These are phyloP conservation scores for Crucihimalaya himalaica DNA, from an alignment of 345 rosid genomes.

Conservation along the genomic window DNA sequence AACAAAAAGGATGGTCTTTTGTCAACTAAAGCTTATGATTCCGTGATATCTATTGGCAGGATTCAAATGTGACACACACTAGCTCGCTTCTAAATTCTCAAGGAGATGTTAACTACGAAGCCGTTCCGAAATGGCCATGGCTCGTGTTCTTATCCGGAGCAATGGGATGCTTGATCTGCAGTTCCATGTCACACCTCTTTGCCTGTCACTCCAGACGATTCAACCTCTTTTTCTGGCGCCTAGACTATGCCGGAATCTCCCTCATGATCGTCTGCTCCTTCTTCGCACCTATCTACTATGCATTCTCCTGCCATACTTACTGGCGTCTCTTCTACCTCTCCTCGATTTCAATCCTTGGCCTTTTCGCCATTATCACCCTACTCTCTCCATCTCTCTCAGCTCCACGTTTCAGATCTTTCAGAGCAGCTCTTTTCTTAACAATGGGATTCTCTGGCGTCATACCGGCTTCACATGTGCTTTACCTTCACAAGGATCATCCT, in stretches of 20 bases:
- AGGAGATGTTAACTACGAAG: slow-evolving; percentile 39
- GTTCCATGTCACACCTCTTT: slow-evolving; percentile 91
- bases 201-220: slow-evolving; percentile 82
- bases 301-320: slow-evolving; percentile 72
- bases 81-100: slow-evolving; percentile 33
- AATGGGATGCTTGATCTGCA: slow-evolving; percentile 83
- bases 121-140: slow-evolving; percentile 87
- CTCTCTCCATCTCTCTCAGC: slow-evolving; percentile 71
- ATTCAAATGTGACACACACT: slow-evolving; percentile 44
- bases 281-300: slow-evolving; percentile 85
- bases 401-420: slow-evolving; percentile 60
- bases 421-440: slow-evolving; percentile 72
- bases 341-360: slow-evolving; percentile 63
- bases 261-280: slow-evolving; percentile 90
- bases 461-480: slow-evolving; percentile 79
- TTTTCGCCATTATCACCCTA: slow-evolving; percentile 72
- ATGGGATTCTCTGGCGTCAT: slow-evolving; percentile 91
- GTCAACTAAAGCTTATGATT: background rate
- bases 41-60: slow-evolving; percentile 48
- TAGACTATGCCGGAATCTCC: slow-evolving; percentile 92
- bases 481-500: slow-evolving; percentile 65
- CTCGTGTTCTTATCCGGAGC: slow-evolving; percentile 79
- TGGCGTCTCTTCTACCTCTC: slow-evolving; percentile 66
- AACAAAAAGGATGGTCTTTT: background rate
- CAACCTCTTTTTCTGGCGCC: slow-evolving; percentile 89